phyloP scores from a whole-genome alignment of 2,329 filamentous ascomycete species.

The Trichoderma koningiopsis region DNA sequence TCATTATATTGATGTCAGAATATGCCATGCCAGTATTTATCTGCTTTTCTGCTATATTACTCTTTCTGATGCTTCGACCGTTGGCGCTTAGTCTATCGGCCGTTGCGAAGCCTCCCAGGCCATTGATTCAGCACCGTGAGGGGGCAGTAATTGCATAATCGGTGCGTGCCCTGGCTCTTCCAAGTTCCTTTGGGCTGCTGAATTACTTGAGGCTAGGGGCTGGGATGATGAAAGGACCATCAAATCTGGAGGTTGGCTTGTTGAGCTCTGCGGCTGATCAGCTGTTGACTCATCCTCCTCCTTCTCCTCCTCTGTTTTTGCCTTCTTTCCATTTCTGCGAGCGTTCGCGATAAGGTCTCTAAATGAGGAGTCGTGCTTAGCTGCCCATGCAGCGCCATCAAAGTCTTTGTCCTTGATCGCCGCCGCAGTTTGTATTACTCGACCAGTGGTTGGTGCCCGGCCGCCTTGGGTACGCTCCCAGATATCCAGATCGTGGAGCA shows the following conservation, averaged over 20 bases:
- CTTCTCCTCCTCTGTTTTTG: conserved; percentile 38
- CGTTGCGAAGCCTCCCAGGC: background rate
- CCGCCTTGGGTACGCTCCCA: conserved; percentile 87
- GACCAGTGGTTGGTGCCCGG: conserved; percentile 48
- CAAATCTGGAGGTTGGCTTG: background rate
- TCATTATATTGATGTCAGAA: background rate
- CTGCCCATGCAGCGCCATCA: conserved; percentile 74
- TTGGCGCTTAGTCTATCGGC: background rate
- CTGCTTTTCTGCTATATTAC: background rate
- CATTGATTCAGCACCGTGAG: background rate
- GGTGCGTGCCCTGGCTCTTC: background rate
- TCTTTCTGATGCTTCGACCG: background rate
- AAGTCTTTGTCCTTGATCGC: conserved; percentile 86
- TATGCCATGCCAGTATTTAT: conserved; percentile 1
- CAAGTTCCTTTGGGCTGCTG: background rate
- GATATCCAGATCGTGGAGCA: conserved; percentile 76
- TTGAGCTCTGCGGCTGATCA: background rate
- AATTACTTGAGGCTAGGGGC: background rate
- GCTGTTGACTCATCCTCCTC: conserved; percentile 17
- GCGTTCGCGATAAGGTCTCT: conserved; percentile 78
- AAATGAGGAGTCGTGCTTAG: conserved; percentile 73
- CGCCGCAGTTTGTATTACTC: conserved; percentile 42
- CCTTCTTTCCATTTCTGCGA: conserved; percentile 54
- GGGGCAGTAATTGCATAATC: background rate
- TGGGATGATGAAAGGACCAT: background rate